Percentiles rank a stretch among this genome's conserved stretches.
Evolutionary conservation across 352 stramenopile species (phyloP).

Genomic region (Peronosclerospora sorghi): DNA sequence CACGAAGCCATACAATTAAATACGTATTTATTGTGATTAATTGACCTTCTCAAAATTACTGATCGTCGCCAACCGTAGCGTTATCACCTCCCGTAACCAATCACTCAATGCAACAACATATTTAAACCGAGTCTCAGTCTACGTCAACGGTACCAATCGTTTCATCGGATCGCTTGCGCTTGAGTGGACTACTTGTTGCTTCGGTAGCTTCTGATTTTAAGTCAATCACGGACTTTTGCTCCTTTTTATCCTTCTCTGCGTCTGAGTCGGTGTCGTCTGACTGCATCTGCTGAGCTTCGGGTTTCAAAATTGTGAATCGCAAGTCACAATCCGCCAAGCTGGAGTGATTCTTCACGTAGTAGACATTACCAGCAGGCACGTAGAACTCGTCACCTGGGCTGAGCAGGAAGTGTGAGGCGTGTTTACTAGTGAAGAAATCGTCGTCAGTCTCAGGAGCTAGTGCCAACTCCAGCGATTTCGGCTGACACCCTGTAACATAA

Average conservation of each 20-base stretch:
- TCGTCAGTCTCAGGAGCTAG: conserved; percentile 57
- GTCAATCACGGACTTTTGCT: conserved; percentile 2
- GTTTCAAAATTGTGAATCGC: conserved; percentile 93
- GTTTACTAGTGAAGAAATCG: conserved; percentile 82
- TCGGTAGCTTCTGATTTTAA: conserved; percentile 6
- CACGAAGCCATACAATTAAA: no score
- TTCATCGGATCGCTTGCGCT: conserved; percentile 21
- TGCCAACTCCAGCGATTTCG: conserved; percentile 60
- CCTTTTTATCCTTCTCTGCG: conserved; percentile 4
- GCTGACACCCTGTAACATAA: conserved; percentile 87
- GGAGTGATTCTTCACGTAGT: conserved; percentile 95
- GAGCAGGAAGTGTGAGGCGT: conserved; percentile 90
- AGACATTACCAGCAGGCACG: conserved; percentile 92
- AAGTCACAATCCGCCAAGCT: conserved; percentile 74
- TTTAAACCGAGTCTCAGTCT: conserved; percentile 17
- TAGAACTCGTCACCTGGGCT: conserved; percentile 94
- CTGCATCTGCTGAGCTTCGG: conserved; percentile 18
- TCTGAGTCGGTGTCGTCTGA: conserved; percentile 15
- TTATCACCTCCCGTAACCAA: no score
- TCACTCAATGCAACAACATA: not conserved
- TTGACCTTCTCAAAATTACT: no score
- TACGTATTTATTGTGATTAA: no score
- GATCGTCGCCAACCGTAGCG: no score
- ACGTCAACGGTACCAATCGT: conserved; percentile 5
- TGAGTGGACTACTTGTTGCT: conserved; percentile 7